Evolutionary conservation across 169 alveolate species (phyloP).

Genomic region (Amoebophrya sp.): DNA sequence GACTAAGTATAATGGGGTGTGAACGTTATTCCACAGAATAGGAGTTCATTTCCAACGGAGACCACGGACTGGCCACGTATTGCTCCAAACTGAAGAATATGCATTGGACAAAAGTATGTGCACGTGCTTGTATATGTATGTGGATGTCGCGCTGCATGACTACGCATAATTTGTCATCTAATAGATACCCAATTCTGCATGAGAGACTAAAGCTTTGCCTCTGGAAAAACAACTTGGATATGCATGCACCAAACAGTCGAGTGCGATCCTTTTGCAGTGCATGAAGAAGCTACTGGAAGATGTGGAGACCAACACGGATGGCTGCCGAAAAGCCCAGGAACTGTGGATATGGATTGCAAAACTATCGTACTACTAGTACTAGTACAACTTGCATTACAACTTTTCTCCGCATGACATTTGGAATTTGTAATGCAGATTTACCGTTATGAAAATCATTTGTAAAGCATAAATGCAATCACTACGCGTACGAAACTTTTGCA

Average conservation of each 20-base stretch:
- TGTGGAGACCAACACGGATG: neutral
- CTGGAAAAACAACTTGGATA: too few relatives aligned
- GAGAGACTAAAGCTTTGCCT: too few relatives aligned
- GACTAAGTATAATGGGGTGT: too few relatives aligned
- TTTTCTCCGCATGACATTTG: neutral
- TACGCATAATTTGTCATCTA: too few relatives aligned
- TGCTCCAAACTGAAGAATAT: neutral
- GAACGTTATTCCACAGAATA: too few relatives aligned
- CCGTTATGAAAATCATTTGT: neutral
- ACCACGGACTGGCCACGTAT: neutral
- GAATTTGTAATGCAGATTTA: neutral
- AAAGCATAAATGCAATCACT: neutral
- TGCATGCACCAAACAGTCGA: too few relatives aligned
- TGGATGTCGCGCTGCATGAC: too few relatives aligned
- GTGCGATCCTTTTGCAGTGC: too few relatives aligned
- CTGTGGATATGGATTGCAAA: neutral
- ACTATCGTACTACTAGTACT: neutral
- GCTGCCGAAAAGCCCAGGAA: neutral
- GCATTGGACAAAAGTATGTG: too few relatives aligned
- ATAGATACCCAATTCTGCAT: too few relatives aligned
- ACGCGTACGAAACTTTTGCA: neutral
- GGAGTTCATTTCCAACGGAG: too few relatives aligned
- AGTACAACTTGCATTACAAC: neutral
- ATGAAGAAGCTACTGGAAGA: neutral
- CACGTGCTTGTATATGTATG: too few relatives aligned